Percentiles rank a stretch among this genome's conserved stretches.
phyloP scores from a whole-genome alignment of 495 filamentous ascomycete genomes.

The Penicillium atrosanguineum region DNA sequence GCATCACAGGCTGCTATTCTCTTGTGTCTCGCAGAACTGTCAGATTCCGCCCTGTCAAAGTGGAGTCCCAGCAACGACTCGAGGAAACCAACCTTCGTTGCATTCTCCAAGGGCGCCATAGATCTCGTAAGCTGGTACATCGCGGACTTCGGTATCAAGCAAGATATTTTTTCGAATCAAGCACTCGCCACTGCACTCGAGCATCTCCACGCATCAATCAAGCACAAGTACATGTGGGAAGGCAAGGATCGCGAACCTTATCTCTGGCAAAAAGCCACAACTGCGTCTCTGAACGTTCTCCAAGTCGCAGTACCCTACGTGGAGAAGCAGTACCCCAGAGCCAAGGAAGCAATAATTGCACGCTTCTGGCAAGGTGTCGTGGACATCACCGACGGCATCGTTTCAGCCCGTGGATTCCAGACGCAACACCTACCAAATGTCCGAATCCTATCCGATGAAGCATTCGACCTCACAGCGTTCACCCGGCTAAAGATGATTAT shows the following conservation, averaged over 20 bases:
- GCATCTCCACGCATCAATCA: constrained; percentile 65
- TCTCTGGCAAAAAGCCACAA: constrained; percentile 79
- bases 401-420: constrained; percentile 37
- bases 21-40: constrained; percentile 63
- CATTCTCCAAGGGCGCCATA: constrained; percentile 78
- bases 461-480: constrained; percentile 79
- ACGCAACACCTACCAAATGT: constrained; percentile 24
- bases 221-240: constrained; percentile 70
- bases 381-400: constrained; percentile 38
- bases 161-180: constrained; percentile 62
- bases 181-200: constrained; percentile 58
- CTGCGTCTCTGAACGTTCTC: constrained; percentile 64
- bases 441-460: constrained; percentile 49
- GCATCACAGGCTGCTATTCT: constrained; percentile 68
- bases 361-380: constrained; percentile 44
- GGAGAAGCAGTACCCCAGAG: constrained; percentile 41
- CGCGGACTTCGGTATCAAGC: constrained; percentile 57
- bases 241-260: constrained; percentile 56
- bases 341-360: constrained; percentile 28
- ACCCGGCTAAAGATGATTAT: constrained; percentile 64
- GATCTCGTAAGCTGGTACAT: constrained; percentile 63
- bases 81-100: constrained; percentile 71
- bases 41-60: constrained; percentile 58
- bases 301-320: constrained; percentile 63
- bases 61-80: constrained; percentile 34